Base-by-base conservation (phyloP, 179 eudicot genomes). In the Carnegiea gigantea region DNA sequence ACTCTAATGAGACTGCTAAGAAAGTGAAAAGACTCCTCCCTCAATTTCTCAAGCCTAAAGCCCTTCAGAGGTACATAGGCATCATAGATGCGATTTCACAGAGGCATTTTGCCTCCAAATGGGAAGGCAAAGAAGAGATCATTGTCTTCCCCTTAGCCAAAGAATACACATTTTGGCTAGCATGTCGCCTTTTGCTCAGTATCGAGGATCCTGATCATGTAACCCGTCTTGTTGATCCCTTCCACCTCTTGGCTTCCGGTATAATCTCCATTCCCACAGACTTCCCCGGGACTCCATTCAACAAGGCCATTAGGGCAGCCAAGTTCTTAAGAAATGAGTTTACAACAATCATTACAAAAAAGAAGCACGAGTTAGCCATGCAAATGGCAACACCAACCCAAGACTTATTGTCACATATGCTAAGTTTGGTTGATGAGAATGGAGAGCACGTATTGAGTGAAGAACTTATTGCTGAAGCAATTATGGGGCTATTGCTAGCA, bases 261-360 rank as follows among this genome's bases (percentile, higher is more conserved):
- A 73, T 87, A 49, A 80, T 87, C 14, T 77, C 88, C 0, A 68
- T 85, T 20, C 88, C 88, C 1, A 46, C 85, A 1, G 74, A 85
- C 65, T 67, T 87, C 4, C 88, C 83, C 0, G 89, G 89, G 12
- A 87, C 89, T 1, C 82, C 88, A 0, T 87, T 83, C 64, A 83
- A 83, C 62, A 78, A 80, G 73, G 89, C 88, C 5, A 85, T 59
- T 59, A 59, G 12, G 64, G 64, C n/a, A 18, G 64, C 54, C 18
- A 75, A 75, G 78, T 57, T 28, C n/a, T 4, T 75, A 13, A 28
- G 64, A 28, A 49, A n/a, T 40, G n/a, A 75, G 30, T 26, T 75
- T 23, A 0, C 6, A 0, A 9, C 1, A 9, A 75, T 75, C 21
- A 53, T 75, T 51, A 75, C 12, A 12, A 21, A 75, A 21, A 75